Percentiles rank a stretch among this genome's conserved stretches.
Conservation (phyloP, 2,329 filamentous ascomycete genomes). For the Ophiocordyceps robertsii region DNA sequence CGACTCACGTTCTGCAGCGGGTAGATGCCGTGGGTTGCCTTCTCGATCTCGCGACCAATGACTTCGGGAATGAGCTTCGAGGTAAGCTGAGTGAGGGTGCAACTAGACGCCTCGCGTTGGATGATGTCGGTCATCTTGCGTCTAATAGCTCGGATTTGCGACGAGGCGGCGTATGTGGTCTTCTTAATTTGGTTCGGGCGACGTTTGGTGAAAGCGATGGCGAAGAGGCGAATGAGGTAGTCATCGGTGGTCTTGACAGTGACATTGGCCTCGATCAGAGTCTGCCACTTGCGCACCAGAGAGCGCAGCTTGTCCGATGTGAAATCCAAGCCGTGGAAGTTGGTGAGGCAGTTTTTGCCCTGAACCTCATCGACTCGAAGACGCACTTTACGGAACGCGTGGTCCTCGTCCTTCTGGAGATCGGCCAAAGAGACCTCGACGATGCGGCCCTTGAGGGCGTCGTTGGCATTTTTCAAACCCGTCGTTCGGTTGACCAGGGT, state of each 20-base stretch:
- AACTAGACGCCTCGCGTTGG: slow-evolving; percentile 84
- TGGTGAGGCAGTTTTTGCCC: slow-evolving; percentile 99
- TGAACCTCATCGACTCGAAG: slow-evolving; percentile 97
- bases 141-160: slow-evolving; percentile 94
- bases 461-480: slow-evolving; percentile 99
- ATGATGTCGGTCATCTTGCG: slow-evolving; percentile 99
- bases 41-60: slow-evolving; percentile 99
- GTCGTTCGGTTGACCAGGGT: slow-evolving; percentile 98
- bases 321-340: slow-evolving; percentile 99
- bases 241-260: slow-evolving; percentile 99
- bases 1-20: slow-evolving; percentile 88
- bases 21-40: slow-evolving; percentile 98
- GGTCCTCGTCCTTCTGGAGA: slow-evolving; percentile 99
- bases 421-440: slow-evolving; percentile 98
- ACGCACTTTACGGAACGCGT: slow-evolving; percentile 99
- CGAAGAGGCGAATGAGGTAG: slow-evolving; percentile 97
- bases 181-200: slow-evolving; percentile 99
- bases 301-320: slow-evolving; percentile 99
- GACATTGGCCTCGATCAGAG: slow-evolving; percentile 97
- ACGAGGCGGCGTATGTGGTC: slow-evolving; percentile 95
- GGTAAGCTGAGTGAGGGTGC: slow-evolving; percentile 91
- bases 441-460: slow-evolving; percentile 96
- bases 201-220: slow-evolving; percentile 98
- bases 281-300: slow-evolving; percentile 99
- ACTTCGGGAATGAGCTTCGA: slow-evolving; percentile 99